Conservation (phyloP, 1,139 yeast genomes). For the Nakaseomyces nivariensis region DNA sequence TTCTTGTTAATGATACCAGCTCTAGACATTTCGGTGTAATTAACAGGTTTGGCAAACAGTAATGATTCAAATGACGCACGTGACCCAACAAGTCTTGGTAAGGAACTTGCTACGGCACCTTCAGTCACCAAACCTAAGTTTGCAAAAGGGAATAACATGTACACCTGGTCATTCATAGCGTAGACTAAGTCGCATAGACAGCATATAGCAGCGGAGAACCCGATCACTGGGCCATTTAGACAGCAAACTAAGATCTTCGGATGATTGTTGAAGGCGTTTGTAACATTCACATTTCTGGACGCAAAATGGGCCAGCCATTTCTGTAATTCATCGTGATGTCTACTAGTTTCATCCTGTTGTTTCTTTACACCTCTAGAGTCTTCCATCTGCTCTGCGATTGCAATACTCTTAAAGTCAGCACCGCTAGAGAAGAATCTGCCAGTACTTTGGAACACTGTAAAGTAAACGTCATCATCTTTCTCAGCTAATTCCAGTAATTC, state of each 20-base stretch:
- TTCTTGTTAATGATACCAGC: slow-evolving; percentile 56
- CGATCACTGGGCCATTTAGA: slow-evolving; percentile 82
- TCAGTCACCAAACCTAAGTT: slow-evolving; percentile 79
- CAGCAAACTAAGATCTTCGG: slow-evolving; percentile 64
- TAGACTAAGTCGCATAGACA: slow-evolving; percentile 69
- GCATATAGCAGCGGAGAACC: slow-evolving; percentile 65
- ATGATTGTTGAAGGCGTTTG: slow-evolving; percentile 62
- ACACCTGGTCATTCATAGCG: slow-evolving; percentile 53
- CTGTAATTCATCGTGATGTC: slow-evolving; percentile 29
- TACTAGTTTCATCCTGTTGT: slow-evolving; percentile 10
- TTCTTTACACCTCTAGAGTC: slow-evolving; percentile 7
- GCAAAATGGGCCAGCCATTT: slow-evolving; percentile 48
- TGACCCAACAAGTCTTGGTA: slow-evolving; percentile 64
- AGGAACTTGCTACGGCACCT: slow-evolving; percentile 67
- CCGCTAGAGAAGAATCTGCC: slow-evolving; percentile 84
- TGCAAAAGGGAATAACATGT: slow-evolving; percentile 66
- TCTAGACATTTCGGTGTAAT: slow-evolving; percentile 42
- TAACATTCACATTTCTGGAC: slow-evolving; percentile 29
- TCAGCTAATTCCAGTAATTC: slow-evolving; percentile 56
- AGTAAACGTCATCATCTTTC: slow-evolving; percentile 50
- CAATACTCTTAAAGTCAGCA: slow-evolving; percentile 50
- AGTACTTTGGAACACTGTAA: slow-evolving; percentile 59
- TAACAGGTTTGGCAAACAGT: slow-evolving; percentile 56
- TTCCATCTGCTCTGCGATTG: slow-evolving; percentile 18
- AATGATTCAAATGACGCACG: slow-evolving; percentile 69